phyloP scores from a whole-genome alignment of 768 basidiomycete genomes.

The Pleurotus platypus region DNA sequence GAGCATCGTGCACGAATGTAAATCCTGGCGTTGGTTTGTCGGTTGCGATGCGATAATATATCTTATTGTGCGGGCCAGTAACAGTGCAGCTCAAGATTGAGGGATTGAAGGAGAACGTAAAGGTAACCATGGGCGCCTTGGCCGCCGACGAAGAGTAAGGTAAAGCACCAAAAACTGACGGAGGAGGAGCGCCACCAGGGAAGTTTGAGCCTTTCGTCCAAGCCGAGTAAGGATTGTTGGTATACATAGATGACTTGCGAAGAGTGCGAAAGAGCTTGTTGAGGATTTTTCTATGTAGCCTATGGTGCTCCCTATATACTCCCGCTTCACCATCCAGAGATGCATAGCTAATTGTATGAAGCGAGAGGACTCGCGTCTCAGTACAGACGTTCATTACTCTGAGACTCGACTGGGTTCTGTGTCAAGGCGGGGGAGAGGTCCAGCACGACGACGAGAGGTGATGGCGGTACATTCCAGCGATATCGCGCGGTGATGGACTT shows the following conservation, averaged over 20 bases:
- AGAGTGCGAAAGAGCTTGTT: not conserved
- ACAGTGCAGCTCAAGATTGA: conserved; percentile 40
- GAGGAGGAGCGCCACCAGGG: not conserved
- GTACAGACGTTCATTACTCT: not conserved
- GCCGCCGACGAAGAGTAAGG: conserved; percentile 7
- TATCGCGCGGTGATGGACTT: not conserved
- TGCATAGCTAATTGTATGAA: not conserved
- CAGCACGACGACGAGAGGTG: not conserved
- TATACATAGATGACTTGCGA: not conserved
- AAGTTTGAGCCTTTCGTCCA: conserved; percentile 3
- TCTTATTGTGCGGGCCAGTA: conserved; percentile 33
- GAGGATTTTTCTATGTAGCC: too few relatives aligned
- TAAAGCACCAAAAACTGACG: conserved; percentile 10
- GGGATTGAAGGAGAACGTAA: conserved; percentile 37
- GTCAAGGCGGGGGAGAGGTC: not conserved
- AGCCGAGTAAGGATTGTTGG: not conserved
- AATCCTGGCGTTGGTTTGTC: conserved; percentile 28
- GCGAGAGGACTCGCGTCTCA: not conserved
- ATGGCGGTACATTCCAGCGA: not conserved
- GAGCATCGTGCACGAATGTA: conserved; percentile 35
- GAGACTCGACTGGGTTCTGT: not conserved
- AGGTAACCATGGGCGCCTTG: conserved; percentile 29
- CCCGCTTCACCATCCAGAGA: not conserved
- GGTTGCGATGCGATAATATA: conserved; percentile 38
- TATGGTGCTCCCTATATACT: not conserved